These are phyloP conservation scores for Tausonia pullulans DNA, from an alignment of 1,284 basidiomycete species.

Conservation along the genomic window DNA sequence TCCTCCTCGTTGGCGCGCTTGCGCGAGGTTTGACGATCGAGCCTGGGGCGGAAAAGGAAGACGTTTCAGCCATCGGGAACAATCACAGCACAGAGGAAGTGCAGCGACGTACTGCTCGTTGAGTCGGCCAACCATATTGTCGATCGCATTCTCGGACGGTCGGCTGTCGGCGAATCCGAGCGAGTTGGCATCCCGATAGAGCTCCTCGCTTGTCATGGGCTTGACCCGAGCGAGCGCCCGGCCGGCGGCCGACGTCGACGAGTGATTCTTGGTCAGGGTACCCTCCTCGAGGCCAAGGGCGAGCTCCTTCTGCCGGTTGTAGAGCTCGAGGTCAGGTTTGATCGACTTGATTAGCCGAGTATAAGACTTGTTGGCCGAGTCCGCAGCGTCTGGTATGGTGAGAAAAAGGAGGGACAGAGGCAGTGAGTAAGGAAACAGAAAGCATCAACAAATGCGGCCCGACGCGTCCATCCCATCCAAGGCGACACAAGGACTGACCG, in stretches of 20 bases:
- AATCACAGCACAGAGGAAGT: background rate
- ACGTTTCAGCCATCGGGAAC: background rate
- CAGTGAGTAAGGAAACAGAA: conserved; percentile 17
- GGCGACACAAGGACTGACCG: conserved; percentile 38
- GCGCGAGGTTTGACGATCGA: conserved; percentile 73
- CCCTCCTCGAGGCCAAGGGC: conserved; percentile 62
- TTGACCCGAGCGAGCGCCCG: conserved; percentile 20
- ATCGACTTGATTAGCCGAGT: conserved; percentile 78
- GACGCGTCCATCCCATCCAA: background rate
- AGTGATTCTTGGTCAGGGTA: conserved; percentile 36
- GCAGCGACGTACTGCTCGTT: conserved; percentile 71
- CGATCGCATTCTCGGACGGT: conserved; percentile 87
- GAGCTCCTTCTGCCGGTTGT: conserved; percentile 75
- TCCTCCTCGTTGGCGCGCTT: conserved; percentile 82
- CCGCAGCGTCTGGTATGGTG: conserved; percentile 58
- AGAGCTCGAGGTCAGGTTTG: conserved; percentile 73
- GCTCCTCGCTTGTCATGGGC: conserved; percentile 50
- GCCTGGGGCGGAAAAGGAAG: conserved; percentile 37
- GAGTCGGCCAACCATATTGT: conserved; percentile 80
- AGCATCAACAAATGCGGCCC: background rate
- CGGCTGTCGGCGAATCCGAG: conserved; percentile 87
- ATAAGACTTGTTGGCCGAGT: conserved; percentile 77
- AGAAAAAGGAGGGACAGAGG: background rate
- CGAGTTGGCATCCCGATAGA: conserved; percentile 83
- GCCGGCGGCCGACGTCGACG: conserved; percentile 23